phyloP scores from a whole-genome alignment of 306 rosid genomes.

The Malus sieversii region DNA sequence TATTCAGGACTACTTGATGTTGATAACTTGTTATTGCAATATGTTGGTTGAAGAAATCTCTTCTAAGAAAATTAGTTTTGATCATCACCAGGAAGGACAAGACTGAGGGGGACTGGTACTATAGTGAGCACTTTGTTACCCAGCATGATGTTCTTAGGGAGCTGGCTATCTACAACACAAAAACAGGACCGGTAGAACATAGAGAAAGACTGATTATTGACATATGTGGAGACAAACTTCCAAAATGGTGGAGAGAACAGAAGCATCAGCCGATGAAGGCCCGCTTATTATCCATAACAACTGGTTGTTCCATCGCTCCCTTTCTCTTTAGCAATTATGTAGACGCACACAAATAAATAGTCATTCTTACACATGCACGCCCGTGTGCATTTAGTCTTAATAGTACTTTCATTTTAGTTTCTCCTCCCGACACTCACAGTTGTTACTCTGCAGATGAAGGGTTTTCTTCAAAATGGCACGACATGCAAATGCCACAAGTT shows the following conservation, averaged over 20 bases:
- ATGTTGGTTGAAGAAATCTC: background rate
- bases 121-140: too few species aligned
- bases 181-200: too few species aligned
- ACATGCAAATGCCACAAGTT: constrained; percentile 34
- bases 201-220: too few species aligned
- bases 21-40: background rate
- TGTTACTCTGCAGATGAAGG: constrained; percentile 33
- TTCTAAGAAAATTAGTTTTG: background rate
- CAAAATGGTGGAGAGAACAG: constrained; percentile 39
- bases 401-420: too few species aligned
- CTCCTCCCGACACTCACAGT: too few species aligned
- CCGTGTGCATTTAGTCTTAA: too few species aligned
- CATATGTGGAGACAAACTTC: constrained; percentile 11
- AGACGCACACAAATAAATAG: too few species aligned
- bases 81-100: constrained; percentile 29
- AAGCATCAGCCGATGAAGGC: constrained; percentile 27
- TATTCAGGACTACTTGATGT: too few species aligned
- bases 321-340: background rate
- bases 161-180: too few species aligned
- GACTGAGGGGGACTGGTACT: background rate
- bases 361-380: too few species aligned
- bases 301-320: constrained; percentile 30
- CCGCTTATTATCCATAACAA: constrained; percentile 42
- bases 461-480: constrained; percentile 29
- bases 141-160: too few species aligned